Base-by-base conservation (phyloP, 2,329 filamentous ascomycete genomes). In the Thermomyces lanuginosus region DNA sequence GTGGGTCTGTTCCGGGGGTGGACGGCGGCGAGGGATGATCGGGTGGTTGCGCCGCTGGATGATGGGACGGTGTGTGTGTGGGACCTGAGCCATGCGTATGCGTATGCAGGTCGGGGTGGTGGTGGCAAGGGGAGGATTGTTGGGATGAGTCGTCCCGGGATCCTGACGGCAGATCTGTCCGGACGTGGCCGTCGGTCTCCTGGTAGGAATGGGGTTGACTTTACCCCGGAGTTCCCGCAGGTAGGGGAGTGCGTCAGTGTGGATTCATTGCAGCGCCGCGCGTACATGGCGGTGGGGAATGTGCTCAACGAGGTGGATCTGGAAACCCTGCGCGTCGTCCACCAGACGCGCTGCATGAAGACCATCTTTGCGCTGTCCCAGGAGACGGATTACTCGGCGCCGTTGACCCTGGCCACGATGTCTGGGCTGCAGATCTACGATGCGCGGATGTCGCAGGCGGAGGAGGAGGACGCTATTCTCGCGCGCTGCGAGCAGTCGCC, bases 11-110 rank as follows among this genome's bases (percentile, higher is more conserved):
- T 76, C 29, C 61, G 64, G 5, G 64, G 66, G 11, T 56, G 56
- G 39, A 57, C 53, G 12, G 59, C 61, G 1, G 62, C 60, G 17
- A 55, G 60, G n/a, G 53, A 66, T 10, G 59, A 67, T 13, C 60
- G 74, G 28, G 72, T 80, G 0, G 64, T 92, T 9, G 75, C 77
- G 1, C 81, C 83, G 2, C 58, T 92, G 5, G 81, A 91, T 31
- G 80, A 93, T 45, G 83, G 83, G 0, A 82, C 79, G 27, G 66
- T 93, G n/a, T 80, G 76, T 39, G 54, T 92, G 5, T 93, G 83
- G 83, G 78, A 92, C 44, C 58, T 80, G 26, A 70, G 65, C 29
- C 43, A 47, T 30, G 48, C 48, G 3, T 46, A 52, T 30, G 37
- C 36, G 1, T 36, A 38, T 11, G 38, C 37, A 4, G 44, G 46